Evolutionary conservation across 495 filamentous ascomycete genomes (phyloP).

Genomic region (Venustampulla echinocandica): DNA sequence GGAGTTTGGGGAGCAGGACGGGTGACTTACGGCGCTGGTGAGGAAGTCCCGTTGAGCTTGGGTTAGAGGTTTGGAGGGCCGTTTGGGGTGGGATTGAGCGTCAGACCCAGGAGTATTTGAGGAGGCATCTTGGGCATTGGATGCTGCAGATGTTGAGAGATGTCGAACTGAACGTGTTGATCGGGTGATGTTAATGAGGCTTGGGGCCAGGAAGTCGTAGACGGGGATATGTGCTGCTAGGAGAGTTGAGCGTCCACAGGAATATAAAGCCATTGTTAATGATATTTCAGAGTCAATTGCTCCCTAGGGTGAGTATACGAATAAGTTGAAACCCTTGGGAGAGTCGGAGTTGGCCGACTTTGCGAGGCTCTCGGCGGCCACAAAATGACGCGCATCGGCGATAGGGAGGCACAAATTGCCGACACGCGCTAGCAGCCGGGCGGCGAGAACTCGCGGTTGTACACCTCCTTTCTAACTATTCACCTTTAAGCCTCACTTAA

Average conservation of each 20-base stretch:
- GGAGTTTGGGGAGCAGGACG: conserved; percentile 1
- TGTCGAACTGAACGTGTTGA: conserved; percentile 2
- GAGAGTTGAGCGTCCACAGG: conserved; percentile 4
- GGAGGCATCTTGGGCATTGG: not conserved
- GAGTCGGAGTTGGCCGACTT: not conserved
- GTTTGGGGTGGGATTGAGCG: conserved; percentile 6
- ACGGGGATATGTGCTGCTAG: conserved; percentile 11
- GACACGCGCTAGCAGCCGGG: not conserved
- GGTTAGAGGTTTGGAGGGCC: conserved; percentile 49
- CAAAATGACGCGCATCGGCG: not conserved
- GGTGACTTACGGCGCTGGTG: conserved; percentile 54
- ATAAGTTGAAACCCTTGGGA: not conserved
- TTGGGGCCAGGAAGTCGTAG: conserved; percentile 26
- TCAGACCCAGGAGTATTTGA: conserved; percentile 5
- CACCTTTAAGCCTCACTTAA: too few species aligned
- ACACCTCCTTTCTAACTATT: too few species aligned
- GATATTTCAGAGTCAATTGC: too few species aligned
- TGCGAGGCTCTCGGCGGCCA: too few species aligned
- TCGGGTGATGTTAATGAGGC: conserved; percentile 8
- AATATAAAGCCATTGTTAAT: conserved; percentile 9
- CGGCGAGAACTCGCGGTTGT: too few species aligned
- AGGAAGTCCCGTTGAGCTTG: conserved; percentile 65
- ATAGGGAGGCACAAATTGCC: not conserved
- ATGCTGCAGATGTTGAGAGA: conserved; percentile 9
- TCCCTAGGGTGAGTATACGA: too few species aligned